Evolutionary conservation across 2,329 filamentous ascomycete genomes (phyloP).

Genomic region (Coniochaeta hoffmannii): DNA sequence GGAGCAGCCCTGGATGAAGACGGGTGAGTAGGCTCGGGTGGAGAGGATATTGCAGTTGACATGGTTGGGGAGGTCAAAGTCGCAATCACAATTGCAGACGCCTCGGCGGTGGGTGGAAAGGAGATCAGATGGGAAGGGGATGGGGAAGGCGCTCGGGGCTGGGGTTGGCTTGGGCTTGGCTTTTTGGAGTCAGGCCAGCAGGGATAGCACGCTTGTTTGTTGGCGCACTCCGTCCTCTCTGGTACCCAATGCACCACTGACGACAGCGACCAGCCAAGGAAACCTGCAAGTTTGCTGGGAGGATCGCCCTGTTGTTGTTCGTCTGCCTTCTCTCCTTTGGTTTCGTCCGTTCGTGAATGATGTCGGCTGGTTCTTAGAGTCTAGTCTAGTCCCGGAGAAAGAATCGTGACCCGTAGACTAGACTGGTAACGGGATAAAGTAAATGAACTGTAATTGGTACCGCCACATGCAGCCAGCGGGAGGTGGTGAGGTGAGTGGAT

Average conservation of each 20-base stretch:
- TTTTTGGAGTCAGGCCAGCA: background rate
- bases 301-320: no score
- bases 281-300: background rate
- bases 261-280: background rate
- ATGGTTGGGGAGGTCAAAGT: slow-evolving; percentile 17
- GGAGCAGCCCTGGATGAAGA: slow-evolving; percentile 21
- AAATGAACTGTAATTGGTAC: background rate
- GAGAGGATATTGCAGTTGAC: slow-evolving; percentile 24
- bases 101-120: slow-evolving; percentile 1
- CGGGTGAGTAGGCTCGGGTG: slow-evolving; percentile 22
- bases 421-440: background rate
- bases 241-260: background rate
- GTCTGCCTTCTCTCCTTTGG: no score
- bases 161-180: slow-evolving; percentile 3
- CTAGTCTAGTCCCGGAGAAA: no score
- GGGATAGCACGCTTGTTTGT: slow-evolving; percentile 1
- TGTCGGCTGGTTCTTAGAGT: no score
- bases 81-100: background rate
- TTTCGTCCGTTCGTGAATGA: no score
- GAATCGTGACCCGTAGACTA: no score
- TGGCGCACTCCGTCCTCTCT: background rate
- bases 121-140: background rate
- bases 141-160: slow-evolving; percentile 1
- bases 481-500: background rate
- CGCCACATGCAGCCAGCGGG: background rate